phyloP scores from a whole-genome alignment of 1,284 basidiomycete species.

The Marasmius sp. region DNA sequence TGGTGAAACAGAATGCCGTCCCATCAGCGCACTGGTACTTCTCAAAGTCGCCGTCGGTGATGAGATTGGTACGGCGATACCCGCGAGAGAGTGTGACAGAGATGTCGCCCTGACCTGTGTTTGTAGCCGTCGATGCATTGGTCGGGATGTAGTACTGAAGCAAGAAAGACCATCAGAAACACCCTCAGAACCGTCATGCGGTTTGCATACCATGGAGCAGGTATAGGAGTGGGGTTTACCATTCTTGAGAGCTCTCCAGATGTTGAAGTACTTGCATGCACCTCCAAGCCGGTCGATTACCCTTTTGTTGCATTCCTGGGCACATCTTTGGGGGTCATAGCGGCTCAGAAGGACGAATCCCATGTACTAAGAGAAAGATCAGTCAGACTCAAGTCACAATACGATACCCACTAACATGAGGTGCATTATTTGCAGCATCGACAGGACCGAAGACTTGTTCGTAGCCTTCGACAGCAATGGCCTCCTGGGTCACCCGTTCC shows the following conservation, averaged over 20 bases:
- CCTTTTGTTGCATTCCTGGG: slow-evolving; percentile 18
- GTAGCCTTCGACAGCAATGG: slow-evolving; percentile 36
- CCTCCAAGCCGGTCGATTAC: slow-evolving; percentile 15
- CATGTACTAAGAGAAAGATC: slow-evolving; percentile 16
- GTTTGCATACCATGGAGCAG: slow-evolving; percentile 19
- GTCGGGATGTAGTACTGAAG: slow-evolving; percentile 18
- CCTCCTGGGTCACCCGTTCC: slow-evolving; percentile 28
- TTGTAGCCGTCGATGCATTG: slow-evolving; percentile 13
- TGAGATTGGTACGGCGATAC: slow-evolving; percentile 31
- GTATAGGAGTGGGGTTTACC: slow-evolving; percentile 20
- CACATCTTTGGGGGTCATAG: slow-evolving; percentile 21
- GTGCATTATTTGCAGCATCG: slow-evolving; percentile 43
- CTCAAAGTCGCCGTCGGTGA: slow-evolving; percentile 35
- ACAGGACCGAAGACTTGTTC: slow-evolving; percentile 41
- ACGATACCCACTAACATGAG: slow-evolving; percentile 32
- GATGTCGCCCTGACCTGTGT: slow-evolving; percentile 14
- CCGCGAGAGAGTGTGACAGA: slow-evolving; percentile 22
- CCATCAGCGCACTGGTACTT: slow-evolving; percentile 23
- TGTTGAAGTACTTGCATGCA: slow-evolving; percentile 24
- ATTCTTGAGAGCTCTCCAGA: slow-evolving; percentile 20
- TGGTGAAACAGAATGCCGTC: slow-evolving; percentile 29
- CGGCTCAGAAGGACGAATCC: slow-evolving; percentile 20
- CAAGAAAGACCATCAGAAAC: neutral
- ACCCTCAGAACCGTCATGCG: neutral
- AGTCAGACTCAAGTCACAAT: neutral